Conservation (phyloP, 192 early-diverging fungal species). For the Coemansia sp. region DNA sequence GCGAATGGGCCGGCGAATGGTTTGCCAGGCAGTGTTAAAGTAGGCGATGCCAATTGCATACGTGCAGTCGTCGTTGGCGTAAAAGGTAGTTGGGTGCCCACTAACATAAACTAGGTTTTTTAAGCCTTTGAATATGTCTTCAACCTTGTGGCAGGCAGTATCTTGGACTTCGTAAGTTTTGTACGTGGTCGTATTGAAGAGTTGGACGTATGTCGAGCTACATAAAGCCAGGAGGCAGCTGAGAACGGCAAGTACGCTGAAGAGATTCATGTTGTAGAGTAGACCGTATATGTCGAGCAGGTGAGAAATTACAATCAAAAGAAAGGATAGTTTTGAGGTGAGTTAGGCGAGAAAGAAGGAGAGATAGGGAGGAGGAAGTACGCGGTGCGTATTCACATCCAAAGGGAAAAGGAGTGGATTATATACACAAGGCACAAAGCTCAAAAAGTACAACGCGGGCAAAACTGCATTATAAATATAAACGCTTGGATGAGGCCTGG, state of each 20-base stretch:
- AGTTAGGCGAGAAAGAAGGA: not conserved
- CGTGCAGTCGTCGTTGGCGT: not conserved
- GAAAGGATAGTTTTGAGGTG: not conserved
- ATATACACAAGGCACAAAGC: not conserved
- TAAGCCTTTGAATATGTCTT: not conserved
- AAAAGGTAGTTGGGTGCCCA: conserved; percentile 1
- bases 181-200: not conserved
- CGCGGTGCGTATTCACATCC: not conserved
- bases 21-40: not conserved
- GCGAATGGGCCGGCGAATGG: not conserved
- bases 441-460: too few relatives aligned
- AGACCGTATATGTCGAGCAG: not conserved
- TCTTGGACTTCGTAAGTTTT: not conserved
- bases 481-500: too few relatives aligned
- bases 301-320: not conserved
- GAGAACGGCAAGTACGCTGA: not conserved
- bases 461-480: too few relatives aligned
- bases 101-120: not conserved
- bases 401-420: not conserved
- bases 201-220: not conserved
- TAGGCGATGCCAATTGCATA: not conserved
- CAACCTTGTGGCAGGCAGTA: not conserved
- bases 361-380: not conserved
- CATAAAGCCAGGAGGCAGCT: not conserved
- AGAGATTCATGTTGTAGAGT: not conserved